phyloP scores from a whole-genome alignment of 2,329 filamentous ascomycete species.

The Diplodia intermedia region DNA sequence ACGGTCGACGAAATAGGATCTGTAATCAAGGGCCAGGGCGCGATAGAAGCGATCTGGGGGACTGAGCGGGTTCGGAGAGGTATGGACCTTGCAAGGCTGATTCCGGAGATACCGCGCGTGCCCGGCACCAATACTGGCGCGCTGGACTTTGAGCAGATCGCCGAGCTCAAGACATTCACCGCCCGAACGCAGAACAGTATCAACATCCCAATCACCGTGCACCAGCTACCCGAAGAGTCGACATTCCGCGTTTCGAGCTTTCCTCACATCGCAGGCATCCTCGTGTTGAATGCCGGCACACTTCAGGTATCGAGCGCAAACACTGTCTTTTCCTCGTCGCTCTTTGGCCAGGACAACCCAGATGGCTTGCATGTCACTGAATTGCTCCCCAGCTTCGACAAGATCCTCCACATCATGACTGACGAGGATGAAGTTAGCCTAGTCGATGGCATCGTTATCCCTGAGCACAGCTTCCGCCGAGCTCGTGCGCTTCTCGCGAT shows the following conservation, averaged over 20 bases:
- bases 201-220: conserved; percentile 83
- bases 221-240: conserved; percentile 71
- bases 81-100: conserved; percentile 76
- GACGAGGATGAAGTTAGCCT: conserved; percentile 86
- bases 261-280: conserved; percentile 95
- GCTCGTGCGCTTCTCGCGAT: conserved; percentile 84
- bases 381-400: conserved; percentile 86
- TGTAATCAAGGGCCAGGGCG: conserved; percentile 73
- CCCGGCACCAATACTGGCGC: conserved; percentile 74
- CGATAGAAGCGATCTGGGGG: conserved; percentile 87
- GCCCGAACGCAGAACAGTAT: conserved; percentile 77
- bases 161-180: conserved; percentile 79
- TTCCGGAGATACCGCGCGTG: conserved; percentile 82
- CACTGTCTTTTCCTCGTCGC: conserved; percentile 87
- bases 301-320: conserved; percentile 91
- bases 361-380: conserved; percentile 81
- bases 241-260: conserved; percentile 90
- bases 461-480: conserved; percentile 92
- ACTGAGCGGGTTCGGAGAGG: conserved; percentile 70
- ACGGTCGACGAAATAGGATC: conserved; percentile 78
- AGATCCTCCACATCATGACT: conserved; percentile 78
- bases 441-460: conserved; percentile 93
- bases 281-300: conserved; percentile 82
- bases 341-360: conserved; percentile 87
- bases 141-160: conserved; percentile 78